A percentile compares a stretch with the other conserved stretches of the same genome.
Conservation (phyloP, 192 early-diverging fungal species). For the Lobulomyces angularis region DNA sequence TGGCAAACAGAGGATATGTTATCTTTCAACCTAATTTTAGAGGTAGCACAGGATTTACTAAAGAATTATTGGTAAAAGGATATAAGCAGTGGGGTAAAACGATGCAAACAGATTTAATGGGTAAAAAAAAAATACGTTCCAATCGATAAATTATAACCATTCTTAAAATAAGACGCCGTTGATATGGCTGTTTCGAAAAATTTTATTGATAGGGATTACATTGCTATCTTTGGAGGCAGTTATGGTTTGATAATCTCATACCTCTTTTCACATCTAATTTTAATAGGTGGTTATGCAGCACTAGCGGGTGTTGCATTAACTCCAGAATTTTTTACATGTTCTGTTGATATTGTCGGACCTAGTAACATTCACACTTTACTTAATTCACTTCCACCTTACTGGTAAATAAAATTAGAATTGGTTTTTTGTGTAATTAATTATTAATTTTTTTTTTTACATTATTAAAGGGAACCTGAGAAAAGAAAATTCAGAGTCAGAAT, state of each 20-base stretch:
- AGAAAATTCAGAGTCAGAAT: conserved; percentile 12
- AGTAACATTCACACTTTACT: conserved; percentile 19
- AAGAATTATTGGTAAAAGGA: conserved; percentile 11
- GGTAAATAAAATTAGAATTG: conserved; percentile 9
- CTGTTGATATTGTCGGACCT: conserved; percentile 26
- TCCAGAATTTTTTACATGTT: conserved; percentile 23
- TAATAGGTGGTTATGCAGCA: conserved; percentile 22
- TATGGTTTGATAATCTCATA: too few species aligned
- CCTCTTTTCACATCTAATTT: too few species aligned
- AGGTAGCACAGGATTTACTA: conserved; percentile 18
- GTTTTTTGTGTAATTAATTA: too few species aligned
- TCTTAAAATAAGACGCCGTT: conserved; percentile 7
- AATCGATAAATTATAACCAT: neutral
- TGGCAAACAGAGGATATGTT: conserved; percentile 25
- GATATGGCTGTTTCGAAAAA: conserved; percentile 18
- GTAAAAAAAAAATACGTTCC: neutral
- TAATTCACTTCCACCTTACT: conserved; percentile 19
- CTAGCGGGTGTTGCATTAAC: conserved; percentile 28
- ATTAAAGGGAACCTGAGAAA: too few species aligned
- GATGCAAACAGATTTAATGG: conserved; percentile 27
- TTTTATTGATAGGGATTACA: conserved; percentile 19
- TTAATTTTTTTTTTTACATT: too few species aligned
- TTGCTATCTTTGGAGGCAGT: conserved; percentile 22
- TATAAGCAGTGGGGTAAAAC: conserved; percentile 17
- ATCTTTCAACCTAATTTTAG: conserved; percentile 24